Conservation (phyloP, 352 stramenopile genomes). For the Globisporangium canariense region DNA sequence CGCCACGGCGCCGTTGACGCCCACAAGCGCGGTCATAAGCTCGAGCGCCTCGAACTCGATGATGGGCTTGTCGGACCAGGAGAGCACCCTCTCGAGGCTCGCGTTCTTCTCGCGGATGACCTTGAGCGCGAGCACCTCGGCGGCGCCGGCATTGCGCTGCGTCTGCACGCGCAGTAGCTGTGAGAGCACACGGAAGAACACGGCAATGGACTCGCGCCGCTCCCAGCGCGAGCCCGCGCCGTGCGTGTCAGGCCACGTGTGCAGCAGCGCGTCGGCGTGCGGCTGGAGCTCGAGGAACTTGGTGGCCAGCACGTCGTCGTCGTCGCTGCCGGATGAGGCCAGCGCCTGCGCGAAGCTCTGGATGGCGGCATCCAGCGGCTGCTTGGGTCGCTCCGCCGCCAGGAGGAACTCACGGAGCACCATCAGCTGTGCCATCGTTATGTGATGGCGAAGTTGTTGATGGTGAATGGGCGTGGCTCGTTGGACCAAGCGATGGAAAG, state of each 20-base stretch:
- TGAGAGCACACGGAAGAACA: conserved; percentile 56
- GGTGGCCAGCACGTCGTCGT: conserved; percentile 8
- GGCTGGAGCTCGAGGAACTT: conserved; percentile 56
- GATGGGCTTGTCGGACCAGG: conserved; percentile 83
- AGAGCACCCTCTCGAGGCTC: conserved; percentile 66
- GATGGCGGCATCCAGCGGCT: conserved; percentile 58
- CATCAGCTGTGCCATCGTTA: conserved; percentile 15
- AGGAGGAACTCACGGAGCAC: conserved; percentile 70
- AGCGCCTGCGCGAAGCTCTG: conserved; percentile 33
- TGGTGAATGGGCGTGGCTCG: neutral
- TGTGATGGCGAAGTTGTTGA: neutral
- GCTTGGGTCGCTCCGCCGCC: conserved; percentile 46
- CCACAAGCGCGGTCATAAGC: conserved; percentile 45
- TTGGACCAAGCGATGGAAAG: neutral
- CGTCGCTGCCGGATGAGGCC: neutral
- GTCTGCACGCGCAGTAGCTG: conserved; percentile 38
- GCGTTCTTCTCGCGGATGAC: conserved; percentile 67
- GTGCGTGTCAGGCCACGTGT: conserved; percentile 58
- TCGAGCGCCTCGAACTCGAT: conserved; percentile 73
- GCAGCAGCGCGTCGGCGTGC: conserved; percentile 53
- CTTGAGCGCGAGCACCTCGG: conserved; percentile 60
- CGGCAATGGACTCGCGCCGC: conserved; percentile 63
- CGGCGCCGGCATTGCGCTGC: conserved; percentile 25
- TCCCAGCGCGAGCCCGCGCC: conserved; percentile 52
- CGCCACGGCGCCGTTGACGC: conserved; percentile 36